Evolutionary conservation across 2,329 filamentous ascomycete genomes (phyloP).

Genomic region (Clathrospora elynae): DNA sequence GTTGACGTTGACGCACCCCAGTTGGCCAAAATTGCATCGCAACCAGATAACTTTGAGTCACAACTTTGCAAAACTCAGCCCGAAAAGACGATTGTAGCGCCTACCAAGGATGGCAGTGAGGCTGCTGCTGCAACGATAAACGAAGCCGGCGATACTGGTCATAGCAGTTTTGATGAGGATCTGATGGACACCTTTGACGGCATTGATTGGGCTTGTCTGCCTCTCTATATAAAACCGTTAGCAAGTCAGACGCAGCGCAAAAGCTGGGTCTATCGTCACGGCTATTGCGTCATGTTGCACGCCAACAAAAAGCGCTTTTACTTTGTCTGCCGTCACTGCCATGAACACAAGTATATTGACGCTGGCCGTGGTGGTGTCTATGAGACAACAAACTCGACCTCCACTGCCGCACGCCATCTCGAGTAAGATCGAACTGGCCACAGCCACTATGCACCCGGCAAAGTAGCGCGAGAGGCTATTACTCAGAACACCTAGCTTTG

Average conservation of each 20-base stretch:
- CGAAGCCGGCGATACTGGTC: not conserved
- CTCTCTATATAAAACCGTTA: constrained; percentile 2
- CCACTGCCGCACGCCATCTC: constrained; percentile 4
- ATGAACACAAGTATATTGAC: constrained; percentile 5
- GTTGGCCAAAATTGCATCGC: too few species aligned
- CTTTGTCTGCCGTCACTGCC: constrained; percentile 6
- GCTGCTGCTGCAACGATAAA: constrained; percentile 1
- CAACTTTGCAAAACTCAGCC: constrained; percentile 2
- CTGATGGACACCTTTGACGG: constrained; percentile 6
- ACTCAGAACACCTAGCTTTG: not conserved
- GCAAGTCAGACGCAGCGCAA: constrained; percentile 1
- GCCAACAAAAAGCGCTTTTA: not conserved
- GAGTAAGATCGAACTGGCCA: not conserved
- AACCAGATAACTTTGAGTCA: too few species aligned
- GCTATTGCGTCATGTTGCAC: constrained; percentile 3
- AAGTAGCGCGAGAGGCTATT: not conserved
- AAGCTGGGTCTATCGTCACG: constrained; percentile 2
- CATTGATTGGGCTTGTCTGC: constrained; percentile 2
- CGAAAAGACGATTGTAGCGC: constrained; percentile 1
- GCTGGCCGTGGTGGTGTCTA: constrained; percentile 1
- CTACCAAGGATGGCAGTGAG: not conserved
- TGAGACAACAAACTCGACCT: not conserved
- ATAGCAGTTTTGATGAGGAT: constrained; percentile 2
- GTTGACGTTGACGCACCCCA: too few species aligned
- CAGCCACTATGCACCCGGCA: not conserved